Conservation (phyloP, 2,329 filamentous ascomycete species). For the Coniochaeta ligniaria region DNA sequence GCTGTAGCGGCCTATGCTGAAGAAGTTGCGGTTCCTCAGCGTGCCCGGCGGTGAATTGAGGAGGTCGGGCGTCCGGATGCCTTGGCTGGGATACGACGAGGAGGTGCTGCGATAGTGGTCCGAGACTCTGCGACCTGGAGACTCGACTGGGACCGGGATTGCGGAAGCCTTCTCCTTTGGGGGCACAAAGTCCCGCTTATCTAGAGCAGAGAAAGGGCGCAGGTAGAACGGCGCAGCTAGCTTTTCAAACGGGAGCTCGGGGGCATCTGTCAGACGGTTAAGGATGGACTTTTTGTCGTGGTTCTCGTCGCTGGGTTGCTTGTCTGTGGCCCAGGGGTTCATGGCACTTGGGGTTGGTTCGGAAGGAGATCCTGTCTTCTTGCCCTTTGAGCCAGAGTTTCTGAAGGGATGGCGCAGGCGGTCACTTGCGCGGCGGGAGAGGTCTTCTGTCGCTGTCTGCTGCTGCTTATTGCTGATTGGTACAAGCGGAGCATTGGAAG, state of each 20-base stretch:
- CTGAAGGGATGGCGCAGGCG: neutral
- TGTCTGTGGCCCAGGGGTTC: neutral
- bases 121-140: neutral
- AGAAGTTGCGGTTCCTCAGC: neutral
- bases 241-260: neutral
- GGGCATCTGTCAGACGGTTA: neutral
- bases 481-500: constrained; percentile 3
- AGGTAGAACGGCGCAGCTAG: neutral
- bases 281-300: neutral
- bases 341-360: neutral
- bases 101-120: constrained; percentile 10
- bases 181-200: neutral
- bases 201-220: neutral
- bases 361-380: neutral
- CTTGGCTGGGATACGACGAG: constrained; percentile 14
- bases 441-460: neutral
- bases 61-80: constrained; percentile 8
- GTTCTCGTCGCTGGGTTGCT: neutral
- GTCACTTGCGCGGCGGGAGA: neutral
- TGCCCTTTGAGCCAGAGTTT: neutral
- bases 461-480: neutral
- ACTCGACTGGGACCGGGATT: constrained; percentile 1
- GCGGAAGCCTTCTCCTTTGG: constrained; percentile 1
- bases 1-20: neutral
- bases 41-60: constrained; percentile 9